Base-by-base conservation (phyloP, 2,329 filamentous ascomycete genomes). In the Helicocarpus griseus region DNA sequence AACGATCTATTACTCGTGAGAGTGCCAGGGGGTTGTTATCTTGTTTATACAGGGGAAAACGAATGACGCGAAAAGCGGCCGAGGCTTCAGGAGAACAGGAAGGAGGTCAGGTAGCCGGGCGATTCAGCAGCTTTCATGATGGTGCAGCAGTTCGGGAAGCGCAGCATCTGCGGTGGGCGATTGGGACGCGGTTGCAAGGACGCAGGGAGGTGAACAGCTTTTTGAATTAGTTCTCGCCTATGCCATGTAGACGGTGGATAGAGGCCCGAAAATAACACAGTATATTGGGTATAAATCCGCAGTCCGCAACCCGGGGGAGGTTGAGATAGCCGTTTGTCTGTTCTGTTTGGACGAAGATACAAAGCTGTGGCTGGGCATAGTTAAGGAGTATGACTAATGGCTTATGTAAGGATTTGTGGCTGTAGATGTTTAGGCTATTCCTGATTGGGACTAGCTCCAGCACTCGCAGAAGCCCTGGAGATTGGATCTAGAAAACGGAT, bases 1-100 rank as follows among this genome's bases (percentile, higher is more conserved):
- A 22, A 26, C 22, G 29, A 26, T 29, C 8, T 45, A 22, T n/a
- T 17, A 53, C 35, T 21, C 22, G 45, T 19, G 50, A 52, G 29
- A 44, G 51, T 36, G 41, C 52, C 50, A 51, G 56, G 29, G 46
- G 49, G 43, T 29, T 26, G 28, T 22, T 40, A n/a, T n/a, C n/a
- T n/a, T n/a, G n/a, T n/a, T n/a, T n/a, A n/a, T n/a, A n/a, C n/a
- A n/a, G n/a, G 19, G 9, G n/a, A n/a, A 39, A 35, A 47, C 43
- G 29, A 47, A 36, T 17, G 29, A 35, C 31, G 31, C n/a, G n/a
- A 35, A 35, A 47, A 45, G 17, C 43, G 7, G 29, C 33, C 28
- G 35, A 47, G 28, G 29, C 5, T 47, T 47, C 48, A 50, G 48
- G 48, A 33, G 26, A 40, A 24, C n/a, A 41, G 35, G 24, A 50